Evolutionary conservation across 352 stramenopile species (phyloP).

Genomic region (Pythium vanterpoolii): DNA sequence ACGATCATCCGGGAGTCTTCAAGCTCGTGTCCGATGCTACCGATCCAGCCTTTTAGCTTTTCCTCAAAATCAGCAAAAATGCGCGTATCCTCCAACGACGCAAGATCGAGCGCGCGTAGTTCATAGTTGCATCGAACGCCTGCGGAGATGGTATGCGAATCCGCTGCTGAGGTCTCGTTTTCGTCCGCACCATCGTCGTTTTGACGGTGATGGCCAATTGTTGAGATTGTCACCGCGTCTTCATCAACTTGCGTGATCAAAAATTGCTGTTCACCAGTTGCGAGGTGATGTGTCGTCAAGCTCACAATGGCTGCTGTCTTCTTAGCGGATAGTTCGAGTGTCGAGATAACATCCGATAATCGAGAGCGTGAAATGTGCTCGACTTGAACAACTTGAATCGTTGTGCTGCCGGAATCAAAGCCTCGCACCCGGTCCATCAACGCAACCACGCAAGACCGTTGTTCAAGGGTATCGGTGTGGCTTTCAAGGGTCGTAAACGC

Average conservation of each 20-base stretch:
- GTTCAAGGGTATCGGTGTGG: background rate
- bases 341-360: background rate
- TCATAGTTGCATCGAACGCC: background rate
- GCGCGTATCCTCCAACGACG: background rate
- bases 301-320: background rate
- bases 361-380: background rate
- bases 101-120: slow-evolving; percentile 1
- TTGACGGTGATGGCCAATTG: background rate
- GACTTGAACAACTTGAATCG: background rate
- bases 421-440: background rate
- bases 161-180: background rate
- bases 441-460: background rate
- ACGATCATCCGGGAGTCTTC: slow-evolving; percentile 23
- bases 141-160: background rate
- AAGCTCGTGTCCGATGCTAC: slow-evolving; percentile 16
- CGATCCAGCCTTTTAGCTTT: slow-evolving; percentile 15
- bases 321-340: background rate
- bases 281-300: background rate
- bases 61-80: slow-evolving; percentile 4
- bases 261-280: background rate
- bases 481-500: background rate
- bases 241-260: background rate
- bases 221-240: background rate
- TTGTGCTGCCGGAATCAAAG: background rate
- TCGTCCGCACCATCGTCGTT: background rate